Evolutionary conservation across 73 alveolate species (phyloP).

Genomic region (Paramecium sonneborni): DNA sequence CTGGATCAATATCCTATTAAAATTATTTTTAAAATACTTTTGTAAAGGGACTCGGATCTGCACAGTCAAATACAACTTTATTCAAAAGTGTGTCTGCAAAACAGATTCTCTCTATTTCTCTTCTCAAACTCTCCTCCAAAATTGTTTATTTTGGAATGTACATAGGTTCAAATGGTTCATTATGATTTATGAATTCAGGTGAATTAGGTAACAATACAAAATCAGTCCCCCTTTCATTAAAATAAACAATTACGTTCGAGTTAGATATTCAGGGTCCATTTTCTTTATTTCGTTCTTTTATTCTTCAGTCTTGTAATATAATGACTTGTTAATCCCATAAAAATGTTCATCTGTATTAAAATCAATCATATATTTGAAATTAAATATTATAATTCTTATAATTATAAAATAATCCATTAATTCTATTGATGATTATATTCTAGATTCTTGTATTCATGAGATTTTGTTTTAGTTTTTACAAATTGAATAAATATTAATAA

Average conservation of each 20-base stretch:
- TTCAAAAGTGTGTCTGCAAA: constrained; percentile 69
- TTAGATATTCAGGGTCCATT: constrained; percentile 29
- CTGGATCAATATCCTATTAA: constrained; percentile 53
- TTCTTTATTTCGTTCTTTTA: constrained; percentile 23
- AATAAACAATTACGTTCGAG: neutral
- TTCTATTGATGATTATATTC: neutral
- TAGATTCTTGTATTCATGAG: neutral
- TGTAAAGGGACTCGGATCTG: constrained; percentile 49
- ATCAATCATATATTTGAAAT: neutral
- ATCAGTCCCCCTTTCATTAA: constrained; percentile 38
- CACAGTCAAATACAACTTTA: constrained; percentile 63
- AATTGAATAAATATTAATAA: neutral
- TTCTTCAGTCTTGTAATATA: constrained; percentile 34
- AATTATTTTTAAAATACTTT: neutral
- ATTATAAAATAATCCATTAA: neutral
- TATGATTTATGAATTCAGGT: constrained; percentile 46
- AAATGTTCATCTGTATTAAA: neutral
- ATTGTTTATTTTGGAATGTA: constrained; percentile 57
- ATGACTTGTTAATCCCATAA: constrained; percentile 6
- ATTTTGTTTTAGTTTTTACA: neutral
- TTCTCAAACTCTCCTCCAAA: constrained; percentile 48
- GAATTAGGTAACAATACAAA: constrained; percentile 39
- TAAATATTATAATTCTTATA: neutral
- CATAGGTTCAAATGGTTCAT: constrained; percentile 64
- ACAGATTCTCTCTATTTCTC: constrained; percentile 65